These are phyloP conservation scores for Cryomyces antarcticus DNA, from an alignment of 495 filamentous ascomycete genomes.

Conservation along the genomic window DNA sequence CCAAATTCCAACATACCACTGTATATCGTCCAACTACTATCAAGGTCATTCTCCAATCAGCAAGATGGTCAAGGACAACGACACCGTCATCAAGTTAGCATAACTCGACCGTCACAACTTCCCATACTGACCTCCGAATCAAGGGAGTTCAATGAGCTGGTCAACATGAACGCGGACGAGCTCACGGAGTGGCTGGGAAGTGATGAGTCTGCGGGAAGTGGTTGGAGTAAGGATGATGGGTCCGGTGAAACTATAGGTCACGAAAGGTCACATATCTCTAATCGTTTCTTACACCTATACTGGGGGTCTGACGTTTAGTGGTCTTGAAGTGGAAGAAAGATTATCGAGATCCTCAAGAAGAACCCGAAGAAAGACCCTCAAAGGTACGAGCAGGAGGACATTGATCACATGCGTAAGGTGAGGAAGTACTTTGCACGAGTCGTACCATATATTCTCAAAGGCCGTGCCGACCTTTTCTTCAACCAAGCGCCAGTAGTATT, in stretches of 20 bases:
- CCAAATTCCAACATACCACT: too few relatives aligned
- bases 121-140: not conserved
- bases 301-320: slow-evolving; percentile 35
- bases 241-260: slow-evolving; percentile 43
- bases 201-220: slow-evolving; percentile 31
- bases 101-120: not conserved
- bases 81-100: not conserved
- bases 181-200: slow-evolving; percentile 39
- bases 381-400: slow-evolving; percentile 32
- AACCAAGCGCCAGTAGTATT: slow-evolving; percentile 35
- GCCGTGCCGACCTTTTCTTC: slow-evolving; percentile 11
- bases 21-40: too few relatives aligned
- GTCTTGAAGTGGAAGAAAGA: slow-evolving; percentile 46
- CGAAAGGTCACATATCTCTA: slow-evolving; percentile 42
- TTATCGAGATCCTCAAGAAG: slow-evolving; percentile 40
- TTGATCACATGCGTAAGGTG: slow-evolving; percentile 46
- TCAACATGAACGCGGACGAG: slow-evolving; percentile 41
- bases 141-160: not conserved
- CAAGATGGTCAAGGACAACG: not conserved
- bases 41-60: too few relatives aligned
- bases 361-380: slow-evolving; percentile 35
- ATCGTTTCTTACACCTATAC: slow-evolving; percentile 23
- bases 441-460: slow-evolving; percentile 47
- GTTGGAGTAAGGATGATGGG: slow-evolving; percentile 36
- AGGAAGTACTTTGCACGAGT: slow-evolving; percentile 30